Conservation (phyloP, 164 flowering plant species). For the Aristolochia californica region DNA sequence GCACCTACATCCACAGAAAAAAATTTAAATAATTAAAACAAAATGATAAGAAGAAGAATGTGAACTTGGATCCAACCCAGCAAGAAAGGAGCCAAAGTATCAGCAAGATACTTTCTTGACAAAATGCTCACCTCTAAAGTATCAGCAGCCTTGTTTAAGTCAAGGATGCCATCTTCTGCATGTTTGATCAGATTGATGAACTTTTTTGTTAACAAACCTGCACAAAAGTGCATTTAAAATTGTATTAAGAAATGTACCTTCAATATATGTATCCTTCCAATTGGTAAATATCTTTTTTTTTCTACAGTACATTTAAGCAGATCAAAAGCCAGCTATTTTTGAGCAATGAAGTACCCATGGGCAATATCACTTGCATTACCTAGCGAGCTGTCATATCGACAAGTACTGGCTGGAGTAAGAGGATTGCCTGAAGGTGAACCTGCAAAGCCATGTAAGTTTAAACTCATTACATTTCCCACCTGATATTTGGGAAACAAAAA, state of each 20-base stretch:
- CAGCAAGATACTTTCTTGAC: neutral
- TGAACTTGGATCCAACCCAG: neutral
- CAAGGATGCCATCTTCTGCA: constrained; percentile 79
- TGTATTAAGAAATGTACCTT: constrained; percentile 2
- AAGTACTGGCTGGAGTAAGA: constrained; percentile 56
- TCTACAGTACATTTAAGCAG: too few species aligned
- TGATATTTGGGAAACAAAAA: too few species aligned
- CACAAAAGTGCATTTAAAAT: constrained; percentile 2
- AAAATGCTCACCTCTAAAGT: constrained; percentile 46
- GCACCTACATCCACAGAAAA: constrained; percentile 46
- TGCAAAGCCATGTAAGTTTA: constrained; percentile 14
- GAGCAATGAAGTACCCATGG: too few species aligned
- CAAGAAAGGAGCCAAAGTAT: neutral
- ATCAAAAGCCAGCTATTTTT: neutral
- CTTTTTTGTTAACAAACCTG: constrained; percentile 85
- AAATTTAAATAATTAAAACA: constrained; percentile 3
- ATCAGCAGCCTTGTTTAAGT: constrained; percentile 78
- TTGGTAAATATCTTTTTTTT: too few species aligned
- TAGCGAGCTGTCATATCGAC: constrained; percentile 88
- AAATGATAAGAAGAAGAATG: neutral
- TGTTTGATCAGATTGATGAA: constrained; percentile 70
- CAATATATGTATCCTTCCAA: too few species aligned
- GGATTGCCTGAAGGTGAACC: constrained; percentile 46
- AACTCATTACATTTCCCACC: too few species aligned
- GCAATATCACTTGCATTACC: constrained; percentile 30